These are phyloP conservation scores for Zangia roseola DNA, from an alignment of 768 basidiomycete species.

Conservation along the genomic window DNA sequence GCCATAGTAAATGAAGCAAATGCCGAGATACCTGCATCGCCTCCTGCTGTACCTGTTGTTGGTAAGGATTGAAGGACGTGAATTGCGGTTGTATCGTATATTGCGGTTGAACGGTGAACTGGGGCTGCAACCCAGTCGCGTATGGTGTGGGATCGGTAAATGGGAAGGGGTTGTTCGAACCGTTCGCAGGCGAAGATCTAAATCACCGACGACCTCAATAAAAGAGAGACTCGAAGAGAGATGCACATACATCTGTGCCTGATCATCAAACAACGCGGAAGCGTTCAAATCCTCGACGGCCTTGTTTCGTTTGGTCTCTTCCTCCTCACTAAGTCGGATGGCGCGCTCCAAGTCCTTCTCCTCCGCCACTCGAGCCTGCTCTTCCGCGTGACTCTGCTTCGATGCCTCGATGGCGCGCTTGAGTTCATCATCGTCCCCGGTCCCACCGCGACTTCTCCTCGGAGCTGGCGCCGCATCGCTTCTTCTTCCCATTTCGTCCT, in stretches of 20 bases:
- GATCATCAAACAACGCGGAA: constrained; percentile 81
- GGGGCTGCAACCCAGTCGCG: constrained; percentile 60
- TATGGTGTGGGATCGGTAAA: constrained; percentile 59
- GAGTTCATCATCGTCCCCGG: constrained; percentile 80
- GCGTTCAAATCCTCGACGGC: constrained; percentile 75
- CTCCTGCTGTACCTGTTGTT: constrained; percentile 91
- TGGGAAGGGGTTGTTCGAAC: constrained; percentile 57
- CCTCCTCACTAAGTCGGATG: constrained; percentile 83
- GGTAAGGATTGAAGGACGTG: constrained; percentile 92
- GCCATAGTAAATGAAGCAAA: neutral
- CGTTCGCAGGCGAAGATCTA: constrained; percentile 33
- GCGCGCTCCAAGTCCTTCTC: constrained; percentile 86
- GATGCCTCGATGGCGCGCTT: constrained; percentile 86
- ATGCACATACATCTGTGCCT: constrained; percentile 65
- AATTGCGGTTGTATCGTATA: constrained; percentile 77
- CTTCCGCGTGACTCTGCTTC: constrained; percentile 68
- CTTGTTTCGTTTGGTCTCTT: constrained; percentile 74
- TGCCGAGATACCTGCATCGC: constrained; percentile 54
- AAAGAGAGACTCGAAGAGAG: constrained; percentile 1
- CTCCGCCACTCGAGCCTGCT: constrained; percentile 60
- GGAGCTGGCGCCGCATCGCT: constrained; percentile 15
- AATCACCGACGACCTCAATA: constrained; percentile 4
- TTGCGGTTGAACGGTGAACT: constrained; percentile 79
- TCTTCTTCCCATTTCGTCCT: neutral
- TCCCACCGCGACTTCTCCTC: constrained; percentile 19